Evolutionary conservation across 1,139 yeast genomes (phyloP).

Genomic region (Candida gigantensis): DNA sequence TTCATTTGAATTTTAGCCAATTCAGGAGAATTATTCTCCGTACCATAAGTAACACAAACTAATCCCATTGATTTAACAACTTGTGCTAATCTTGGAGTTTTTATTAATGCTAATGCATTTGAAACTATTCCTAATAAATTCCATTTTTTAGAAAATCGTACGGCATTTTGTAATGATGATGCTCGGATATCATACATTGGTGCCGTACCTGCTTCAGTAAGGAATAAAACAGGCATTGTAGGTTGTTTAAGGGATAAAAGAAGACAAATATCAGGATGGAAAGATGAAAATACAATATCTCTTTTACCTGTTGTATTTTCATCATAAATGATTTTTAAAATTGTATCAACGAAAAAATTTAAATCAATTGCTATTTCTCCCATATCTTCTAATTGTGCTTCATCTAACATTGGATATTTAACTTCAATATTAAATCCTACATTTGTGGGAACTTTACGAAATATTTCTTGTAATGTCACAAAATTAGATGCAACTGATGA

Average conservation of each 20-base stretch:
- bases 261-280: conserved; percentile 92
- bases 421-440: conserved; percentile 96
- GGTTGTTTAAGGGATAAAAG: conserved; percentile 90
- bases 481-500: conserved; percentile 88
- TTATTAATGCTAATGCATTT: conserved; percentile 80
- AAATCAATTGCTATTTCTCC: conserved; percentile 83
- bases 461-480: conserved; percentile 83
- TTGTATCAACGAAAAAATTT: conserved; percentile 86
- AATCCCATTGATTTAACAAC: conserved; percentile 89
- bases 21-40: conserved; percentile 80
- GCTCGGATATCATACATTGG: conserved; percentile 90
- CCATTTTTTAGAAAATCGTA: conserved; percentile 90
- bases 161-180: conserved; percentile 84
- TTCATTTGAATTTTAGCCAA: conserved; percentile 84
- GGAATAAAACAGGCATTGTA: conserved; percentile 81
- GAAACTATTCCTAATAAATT: conserved; percentile 89
- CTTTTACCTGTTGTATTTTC: conserved; percentile 71
- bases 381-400: conserved; percentile 85
- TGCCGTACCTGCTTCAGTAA: conserved; percentile 85
- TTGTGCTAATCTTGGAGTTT: conserved; percentile 84
- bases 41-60: conserved; percentile 93
- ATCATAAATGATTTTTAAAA: conserved; percentile 77
- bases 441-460: conserved; percentile 73
- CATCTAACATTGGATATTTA: conserved; percentile 94
- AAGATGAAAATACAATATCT: conserved; percentile 87